Conservation (phyloP, 257 asterid species). For the Fraxinus excelsior region DNA sequence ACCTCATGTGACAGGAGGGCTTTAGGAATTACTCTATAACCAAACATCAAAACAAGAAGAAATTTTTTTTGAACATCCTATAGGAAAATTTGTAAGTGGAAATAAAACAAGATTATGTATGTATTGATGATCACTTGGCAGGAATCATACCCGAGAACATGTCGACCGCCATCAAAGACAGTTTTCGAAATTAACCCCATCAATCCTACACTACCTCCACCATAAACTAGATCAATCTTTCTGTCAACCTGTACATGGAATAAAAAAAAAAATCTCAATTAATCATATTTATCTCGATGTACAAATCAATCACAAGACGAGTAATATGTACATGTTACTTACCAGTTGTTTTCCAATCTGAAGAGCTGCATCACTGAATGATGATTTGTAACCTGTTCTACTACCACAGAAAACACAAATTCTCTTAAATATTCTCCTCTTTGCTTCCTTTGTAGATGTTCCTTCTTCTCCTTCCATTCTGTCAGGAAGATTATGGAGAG, state of each 20-base stretch:
- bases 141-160: slow-evolving; percentile 62
- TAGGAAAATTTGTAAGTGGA: neutral
- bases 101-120: neutral
- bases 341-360: slow-evolving; percentile 63
- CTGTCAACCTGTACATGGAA: slow-evolving; percentile 47
- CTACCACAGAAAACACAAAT: slow-evolving; percentile 75
- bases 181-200: slow-evolving; percentile 67
- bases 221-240: slow-evolving; percentile 68
- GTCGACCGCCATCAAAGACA: slow-evolving; percentile 67
- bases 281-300: neutral
- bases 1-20: slow-evolving; percentile 70
- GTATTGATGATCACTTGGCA: neutral
- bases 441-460: slow-evolving; percentile 12
- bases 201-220: slow-evolving; percentile 67
- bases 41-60: neutral
- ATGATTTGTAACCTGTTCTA: slow-evolving; percentile 47
- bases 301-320: neutral
- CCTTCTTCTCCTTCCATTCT: slow-evolving; percentile 33
- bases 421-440: slow-evolving; percentile 41
- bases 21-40: slow-evolving; percentile 55
- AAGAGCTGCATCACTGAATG: slow-evolving; percentile 63
- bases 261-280: neutral
- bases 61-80: neutral
- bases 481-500: neutral
- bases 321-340: neutral